Percentiles rank a stretch among this genome's conserved stretches.
Conservation (phyloP, 2,329 filamentous ascomycete species). For the Talaromyces sp. region DNA sequence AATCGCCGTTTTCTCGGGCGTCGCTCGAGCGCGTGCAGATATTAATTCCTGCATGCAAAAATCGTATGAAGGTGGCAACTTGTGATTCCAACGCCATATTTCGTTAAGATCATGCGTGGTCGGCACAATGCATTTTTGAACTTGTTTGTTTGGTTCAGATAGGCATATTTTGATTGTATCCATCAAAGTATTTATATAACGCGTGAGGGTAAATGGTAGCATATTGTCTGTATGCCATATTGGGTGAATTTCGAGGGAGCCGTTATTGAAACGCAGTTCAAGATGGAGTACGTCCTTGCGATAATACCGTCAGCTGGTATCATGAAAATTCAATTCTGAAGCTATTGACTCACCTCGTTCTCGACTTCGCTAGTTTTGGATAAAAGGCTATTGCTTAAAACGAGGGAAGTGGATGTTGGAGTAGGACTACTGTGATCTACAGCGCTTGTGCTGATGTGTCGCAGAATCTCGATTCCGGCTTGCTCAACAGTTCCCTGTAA, state of each 20-base stretch:
- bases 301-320: not conserved
- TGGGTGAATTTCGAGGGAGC: constrained; percentile 33
- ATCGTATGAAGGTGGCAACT: constrained; percentile 42
- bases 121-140: constrained; percentile 35
- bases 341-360: not conserved
- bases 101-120: constrained; percentile 40
- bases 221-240: constrained; percentile 43
- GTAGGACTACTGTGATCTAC: too few relatives aligned
- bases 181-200: constrained; percentile 43
- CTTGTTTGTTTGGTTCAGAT: constrained; percentile 26
- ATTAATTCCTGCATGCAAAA: constrained; percentile 16
- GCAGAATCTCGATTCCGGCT: not conserved
- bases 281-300: constrained; percentile 2
- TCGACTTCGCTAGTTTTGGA: not conserved
- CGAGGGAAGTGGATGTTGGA: not conserved
- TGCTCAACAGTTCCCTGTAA: not conserved
- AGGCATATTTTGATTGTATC: constrained; percentile 41
- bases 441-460: not conserved
- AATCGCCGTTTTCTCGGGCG: constrained; percentile 23
- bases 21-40: constrained; percentile 23
- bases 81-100: constrained; percentile 50
- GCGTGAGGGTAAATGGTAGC: constrained; percentile 43
- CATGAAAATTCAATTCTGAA: not conserved
- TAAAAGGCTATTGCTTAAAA: constrained; percentile 2
- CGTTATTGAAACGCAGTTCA: not conserved